Conservation (phyloP, 345 rosid species). For the Erodium maritimum region DNA sequence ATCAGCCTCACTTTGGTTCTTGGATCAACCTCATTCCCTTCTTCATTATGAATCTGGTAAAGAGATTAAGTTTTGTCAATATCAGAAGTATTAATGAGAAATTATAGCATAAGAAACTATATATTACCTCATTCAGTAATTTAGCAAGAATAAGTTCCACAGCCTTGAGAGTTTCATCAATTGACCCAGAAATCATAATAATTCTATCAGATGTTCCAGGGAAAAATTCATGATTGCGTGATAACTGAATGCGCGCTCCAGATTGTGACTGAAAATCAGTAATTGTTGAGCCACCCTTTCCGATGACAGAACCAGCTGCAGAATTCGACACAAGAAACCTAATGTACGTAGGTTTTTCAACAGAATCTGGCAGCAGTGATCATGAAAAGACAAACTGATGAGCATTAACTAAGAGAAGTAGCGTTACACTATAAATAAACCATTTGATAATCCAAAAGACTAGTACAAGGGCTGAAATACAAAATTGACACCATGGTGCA, state of each 20-base stretch:
- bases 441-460: too few relatives aligned
- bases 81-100: constrained; percentile 5
- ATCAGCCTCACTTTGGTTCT: constrained; percentile 76
- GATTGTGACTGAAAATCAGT: constrained; percentile 92
- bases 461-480: too few relatives aligned
- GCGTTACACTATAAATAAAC: too few relatives aligned
- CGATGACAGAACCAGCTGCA: constrained; percentile 96
- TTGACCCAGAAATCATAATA: constrained; percentile 68
- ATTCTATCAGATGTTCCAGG: constrained; percentile 95
- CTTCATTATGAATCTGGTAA: constrained; percentile 60
- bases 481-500: too few relatives aligned
- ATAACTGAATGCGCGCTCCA: constrained; percentile 89
- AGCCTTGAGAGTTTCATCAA: constrained; percentile 69
- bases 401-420: background rate
- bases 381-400: background rate
- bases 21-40: constrained; percentile 66
- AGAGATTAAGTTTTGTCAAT: constrained; percentile 5
- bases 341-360: constrained; percentile 68
- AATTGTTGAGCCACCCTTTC: constrained; percentile 96
- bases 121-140: constrained; percentile 74
- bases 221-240: constrained; percentile 85
- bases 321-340: constrained; percentile 96
- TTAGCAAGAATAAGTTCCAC: constrained; percentile 77
- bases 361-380: constrained; percentile 36
- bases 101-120: constrained; percentile 2